phyloP scores from a whole-genome alignment of 768 basidiomycete genomes.

The Daedaleopsis sinensis region DNA sequence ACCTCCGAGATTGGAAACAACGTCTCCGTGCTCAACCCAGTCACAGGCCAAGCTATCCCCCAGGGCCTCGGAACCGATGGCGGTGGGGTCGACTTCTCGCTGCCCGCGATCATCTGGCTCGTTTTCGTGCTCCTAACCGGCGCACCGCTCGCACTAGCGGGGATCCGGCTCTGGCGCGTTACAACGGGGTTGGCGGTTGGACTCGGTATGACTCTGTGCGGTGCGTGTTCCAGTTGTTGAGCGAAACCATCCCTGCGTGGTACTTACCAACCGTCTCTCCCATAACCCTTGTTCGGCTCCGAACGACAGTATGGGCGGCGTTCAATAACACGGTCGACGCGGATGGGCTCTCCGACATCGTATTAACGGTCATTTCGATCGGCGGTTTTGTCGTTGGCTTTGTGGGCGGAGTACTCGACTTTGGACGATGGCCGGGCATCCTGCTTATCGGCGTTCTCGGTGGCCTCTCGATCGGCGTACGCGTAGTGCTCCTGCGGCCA shows the following conservation, averaged over 20 bases:
- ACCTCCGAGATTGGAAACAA: slow-evolving; percentile 38
- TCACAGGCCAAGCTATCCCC: slow-evolving; percentile 44
- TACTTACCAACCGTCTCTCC: not conserved
- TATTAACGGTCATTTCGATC: slow-evolving; percentile 52
- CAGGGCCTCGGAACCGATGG: slow-evolving; percentile 66
- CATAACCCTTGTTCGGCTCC: not conserved
- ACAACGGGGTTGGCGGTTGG: slow-evolving; percentile 60
- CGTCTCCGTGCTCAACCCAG: slow-evolving; percentile 45
- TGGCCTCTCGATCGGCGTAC: slow-evolving; percentile 59
- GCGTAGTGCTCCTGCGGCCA: slow-evolving; percentile 51
- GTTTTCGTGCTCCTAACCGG: slow-evolving; percentile 54
- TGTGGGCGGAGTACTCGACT: slow-evolving; percentile 53
- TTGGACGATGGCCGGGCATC: slow-evolving; percentile 52
- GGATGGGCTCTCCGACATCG: slow-evolving; percentile 52
- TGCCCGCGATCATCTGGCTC: slow-evolving; percentile 61
- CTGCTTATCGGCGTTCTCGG: slow-evolving; percentile 51
- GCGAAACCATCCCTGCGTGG: not conserved
- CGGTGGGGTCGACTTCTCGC: slow-evolving; percentile 48
- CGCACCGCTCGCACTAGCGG: slow-evolving; percentile 54
- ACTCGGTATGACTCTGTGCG: slow-evolving; percentile 47
- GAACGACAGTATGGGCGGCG: slow-evolving; percentile 58
- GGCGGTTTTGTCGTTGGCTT: slow-evolving; percentile 54
- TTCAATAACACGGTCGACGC: slow-evolving; percentile 57
- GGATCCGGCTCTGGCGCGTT: slow-evolving; percentile 58
- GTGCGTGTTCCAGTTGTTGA: slow-evolving; percentile 20